Evolutionary conservation across 2,329 filamentous ascomycete species (phyloP), one percentile per base, ranked within the genome.

Genomic region (Alternaria brassicicola): DNA sequence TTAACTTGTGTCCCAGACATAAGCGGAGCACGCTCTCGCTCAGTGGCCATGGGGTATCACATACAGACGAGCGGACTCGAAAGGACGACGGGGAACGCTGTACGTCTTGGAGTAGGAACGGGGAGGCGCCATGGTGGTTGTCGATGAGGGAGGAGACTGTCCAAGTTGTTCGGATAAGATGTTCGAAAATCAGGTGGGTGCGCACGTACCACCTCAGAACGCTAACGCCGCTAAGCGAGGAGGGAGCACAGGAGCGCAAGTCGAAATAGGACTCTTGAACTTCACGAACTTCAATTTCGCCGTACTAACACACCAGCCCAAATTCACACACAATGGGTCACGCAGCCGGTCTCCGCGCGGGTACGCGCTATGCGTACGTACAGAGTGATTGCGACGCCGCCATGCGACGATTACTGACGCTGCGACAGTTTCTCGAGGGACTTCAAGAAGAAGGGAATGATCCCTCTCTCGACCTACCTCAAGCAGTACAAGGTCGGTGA

Each of bases 41-140:
- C 90, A 98, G 90, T 98, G 95, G 94, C 90, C 93, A 88, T 88
- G 84, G 84, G 67, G 67, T 89, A 55, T 48, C 55, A 97, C 94
- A 91, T 90, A 98, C 95, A 99, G 89, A 91, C 95, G 95, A 86
- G 95, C 95, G 84, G 93, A 94, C 91, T 98, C 95, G 88, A 97
- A 98, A 80, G 95, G 94, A 86, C 94, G 91, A 85, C 90, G 88
- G 79, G 94, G 93, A 87, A 96, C 93, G 90, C 96, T 97, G 83
- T 96, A 96, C 88, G 95, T 99, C 92, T 99, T 99, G 82, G 91
- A 96, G 87, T 97, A 97, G 77, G 89, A 90, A 81, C 89, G 79
- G 72, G 48, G 48, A 50, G 77, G 77, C 64, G 78, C 78, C 79
- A 81, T 82, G 70, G 66, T 78, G 68, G 75, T 75, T 72, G 71